A percentile compares a stretch with the other conserved stretches of the same genome.
phyloP scores from a whole-genome alignment of 2,329 filamentous ascomycete species.

The Apiospora marii region DNA sequence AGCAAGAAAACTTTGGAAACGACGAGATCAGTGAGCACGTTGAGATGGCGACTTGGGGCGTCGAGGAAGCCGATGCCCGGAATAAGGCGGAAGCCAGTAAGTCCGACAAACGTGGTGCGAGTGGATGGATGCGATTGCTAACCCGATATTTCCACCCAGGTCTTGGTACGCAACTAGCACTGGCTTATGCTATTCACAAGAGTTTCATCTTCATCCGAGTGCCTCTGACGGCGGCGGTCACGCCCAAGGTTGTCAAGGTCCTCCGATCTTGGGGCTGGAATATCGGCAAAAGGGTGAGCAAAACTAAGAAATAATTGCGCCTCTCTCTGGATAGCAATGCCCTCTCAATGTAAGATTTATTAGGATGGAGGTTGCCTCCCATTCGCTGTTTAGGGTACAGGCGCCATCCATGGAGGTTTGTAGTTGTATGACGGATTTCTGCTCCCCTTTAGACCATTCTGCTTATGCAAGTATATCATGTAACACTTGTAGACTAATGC shows the following conservation, averaged over 20 bases:
- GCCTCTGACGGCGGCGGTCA: slow-evolving; percentile 87
- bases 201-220: slow-evolving; percentile 97
- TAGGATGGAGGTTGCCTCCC: not conserved
- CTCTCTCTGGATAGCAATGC: not conserved
- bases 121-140: not conserved
- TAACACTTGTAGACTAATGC: slow-evolving; percentile 20
- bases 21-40: slow-evolving; percentile 54
- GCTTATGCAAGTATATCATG: slow-evolving; percentile 21
- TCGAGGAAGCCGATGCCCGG: slow-evolving; percentile 68
- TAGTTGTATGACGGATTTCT: slow-evolving; percentile 11
- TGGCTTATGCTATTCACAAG: slow-evolving; percentile 98
- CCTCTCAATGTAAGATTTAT: slow-evolving; percentile 6
- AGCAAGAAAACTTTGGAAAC: slow-evolving; percentile 52
- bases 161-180: slow-evolving; percentile 80
- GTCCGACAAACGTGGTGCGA: slow-evolving; percentile 46
- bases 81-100: slow-evolving; percentile 76
- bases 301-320: slow-evolving; percentile 27
- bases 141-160: slow-evolving; percentile 48
- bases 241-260: slow-evolving; percentile 92
- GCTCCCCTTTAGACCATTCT: slow-evolving; percentile 14
- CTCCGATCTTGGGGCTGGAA: slow-evolving; percentile 92
- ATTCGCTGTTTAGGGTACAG: slow-evolving; percentile 1
- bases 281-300: slow-evolving; percentile 75
- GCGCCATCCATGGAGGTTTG: not conserved
- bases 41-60: slow-evolving; percentile 65